phyloP scores from a whole-genome alignment of 2,329 filamentous ascomycete genomes.

The Talaromyces sp. region DNA sequence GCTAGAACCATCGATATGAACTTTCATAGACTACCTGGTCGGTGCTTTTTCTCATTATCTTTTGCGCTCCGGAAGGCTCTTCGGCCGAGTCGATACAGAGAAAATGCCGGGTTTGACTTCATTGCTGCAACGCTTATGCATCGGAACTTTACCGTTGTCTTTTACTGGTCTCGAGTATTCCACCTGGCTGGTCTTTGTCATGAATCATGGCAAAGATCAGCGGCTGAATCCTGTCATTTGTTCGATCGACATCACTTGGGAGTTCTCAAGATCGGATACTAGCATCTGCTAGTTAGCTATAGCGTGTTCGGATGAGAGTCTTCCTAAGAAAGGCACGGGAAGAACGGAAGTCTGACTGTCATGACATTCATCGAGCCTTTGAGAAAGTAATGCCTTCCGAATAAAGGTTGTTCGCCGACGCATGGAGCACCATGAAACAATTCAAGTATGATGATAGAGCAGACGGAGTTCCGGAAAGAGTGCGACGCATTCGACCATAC shows the following conservation, averaged over 20 bases:
- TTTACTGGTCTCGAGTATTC: neutral
- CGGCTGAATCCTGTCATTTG: neutral
- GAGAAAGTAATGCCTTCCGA: neutral
- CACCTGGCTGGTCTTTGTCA: conserved; percentile 1
- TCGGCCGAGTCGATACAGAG: conserved; percentile 4
- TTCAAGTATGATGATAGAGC: neutral
- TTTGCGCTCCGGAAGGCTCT: neutral
- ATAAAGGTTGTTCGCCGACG: neutral
- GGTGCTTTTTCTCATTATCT: conserved; percentile 1
- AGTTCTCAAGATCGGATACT: neutral
- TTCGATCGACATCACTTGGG: neutral
- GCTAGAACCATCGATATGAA: neutral
- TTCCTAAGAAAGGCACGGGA: too few species aligned
- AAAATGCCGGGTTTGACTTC: conserved; percentile 2
- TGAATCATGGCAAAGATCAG: neutral
- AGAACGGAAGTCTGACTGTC: too few species aligned
- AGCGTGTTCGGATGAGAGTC: neutral
- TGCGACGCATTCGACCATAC: neutral
- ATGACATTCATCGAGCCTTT: neutral
- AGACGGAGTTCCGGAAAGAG: too few species aligned
- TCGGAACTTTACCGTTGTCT: conserved; percentile 6
- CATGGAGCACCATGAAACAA: neutral
- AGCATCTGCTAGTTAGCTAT: neutral
- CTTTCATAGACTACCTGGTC: conserved; percentile 8
- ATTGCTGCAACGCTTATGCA: conserved; percentile 2